phyloP scores from a whole-genome alignment of 1,139 yeast species.

The Lodderomyces margitis region DNA sequence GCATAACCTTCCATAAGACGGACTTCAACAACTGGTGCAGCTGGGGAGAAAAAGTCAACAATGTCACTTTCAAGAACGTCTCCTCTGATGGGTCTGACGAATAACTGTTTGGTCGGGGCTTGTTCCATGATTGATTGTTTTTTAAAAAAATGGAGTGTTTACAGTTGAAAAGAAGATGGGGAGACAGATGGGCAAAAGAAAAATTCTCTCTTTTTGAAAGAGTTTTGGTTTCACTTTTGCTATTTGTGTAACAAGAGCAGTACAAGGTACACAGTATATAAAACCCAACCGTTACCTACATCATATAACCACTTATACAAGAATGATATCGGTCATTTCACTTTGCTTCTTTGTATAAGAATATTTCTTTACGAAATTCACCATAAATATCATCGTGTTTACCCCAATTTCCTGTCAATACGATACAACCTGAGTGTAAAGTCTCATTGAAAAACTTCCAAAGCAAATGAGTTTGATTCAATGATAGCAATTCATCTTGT shows the following conservation, averaged over 20 bases:
- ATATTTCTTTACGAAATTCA: slow-evolving; percentile 5
- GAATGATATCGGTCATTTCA: too few species aligned
- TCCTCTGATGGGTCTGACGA: slow-evolving; percentile 40
- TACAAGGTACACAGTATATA: too few species aligned
- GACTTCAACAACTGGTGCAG: slow-evolving; percentile 66
- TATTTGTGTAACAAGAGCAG: too few species aligned
- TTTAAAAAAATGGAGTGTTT: too few species aligned
- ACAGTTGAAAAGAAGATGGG: too few species aligned
- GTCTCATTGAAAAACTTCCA: slow-evolving; percentile 17
- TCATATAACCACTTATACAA: too few species aligned
- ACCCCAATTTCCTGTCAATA: slow-evolving; percentile 27
- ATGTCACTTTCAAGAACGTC: slow-evolving; percentile 55
- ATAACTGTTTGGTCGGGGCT: slow-evolving; percentile 25
- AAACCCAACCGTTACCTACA: too few species aligned
- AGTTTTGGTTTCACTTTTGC: too few species aligned
- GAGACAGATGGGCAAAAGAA: too few species aligned
- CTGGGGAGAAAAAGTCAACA: slow-evolving; percentile 62
- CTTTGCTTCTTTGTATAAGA: slow-evolving; percentile 2
- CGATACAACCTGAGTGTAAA: slow-evolving; percentile 6
- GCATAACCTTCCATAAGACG: slow-evolving; percentile 76
- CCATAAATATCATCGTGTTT: slow-evolving; percentile 33
- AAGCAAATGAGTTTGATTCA: slow-evolving; percentile 24
- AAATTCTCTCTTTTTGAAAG: too few species aligned
- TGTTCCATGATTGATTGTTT: slow-evolving; percentile 2
- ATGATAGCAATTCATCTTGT: slow-evolving; percentile 35